These are phyloP conservation scores for Claviceps pusilla DNA, from an alignment of 2,329 filamentous ascomycete genomes.

Conservation along the genomic window DNA sequence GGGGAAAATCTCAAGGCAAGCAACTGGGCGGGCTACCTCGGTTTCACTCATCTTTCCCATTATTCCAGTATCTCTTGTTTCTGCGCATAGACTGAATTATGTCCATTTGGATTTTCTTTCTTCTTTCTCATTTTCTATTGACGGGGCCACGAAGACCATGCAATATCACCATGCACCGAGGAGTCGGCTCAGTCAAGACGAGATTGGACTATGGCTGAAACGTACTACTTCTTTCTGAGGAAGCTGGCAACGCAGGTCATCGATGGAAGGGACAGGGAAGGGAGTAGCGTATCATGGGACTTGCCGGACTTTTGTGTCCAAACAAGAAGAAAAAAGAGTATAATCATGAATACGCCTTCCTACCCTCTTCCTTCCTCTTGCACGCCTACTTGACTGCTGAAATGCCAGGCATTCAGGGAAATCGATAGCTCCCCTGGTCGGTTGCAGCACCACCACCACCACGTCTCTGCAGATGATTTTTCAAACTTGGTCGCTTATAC, in stretches of 20 bases:
- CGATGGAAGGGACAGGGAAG: neutral
- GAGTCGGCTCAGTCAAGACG: conserved; percentile 5
- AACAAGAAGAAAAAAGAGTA: neutral
- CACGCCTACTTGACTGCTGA: neutral
- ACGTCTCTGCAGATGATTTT: neutral
- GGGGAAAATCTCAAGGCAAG: conserved; percentile 14
- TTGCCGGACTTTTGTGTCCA: neutral
- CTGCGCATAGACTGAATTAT: conserved; percentile 23
- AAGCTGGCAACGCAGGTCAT: neutral
- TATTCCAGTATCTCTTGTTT: conserved; percentile 13
- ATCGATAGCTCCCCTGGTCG: neutral
- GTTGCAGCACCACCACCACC: neutral
- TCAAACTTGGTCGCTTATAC: neutral
- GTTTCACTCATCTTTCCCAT: conserved; percentile 13
- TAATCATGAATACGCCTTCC: neutral
- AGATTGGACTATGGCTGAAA: neutral
- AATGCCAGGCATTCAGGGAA: neutral
- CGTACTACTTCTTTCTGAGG: neutral
- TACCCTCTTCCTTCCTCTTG: neutral
- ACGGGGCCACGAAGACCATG: conserved; percentile 6
- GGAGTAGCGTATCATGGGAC: neutral
- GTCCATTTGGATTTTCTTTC: conserved; percentile 18
- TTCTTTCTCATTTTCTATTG: conserved; percentile 4
- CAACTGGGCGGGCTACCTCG: conserved; percentile 14
- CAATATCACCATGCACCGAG: conserved; percentile 7